phyloP scores from a whole-genome alignment of 2,329 filamentous ascomycete species.

The Xylaria sp. region DNA sequence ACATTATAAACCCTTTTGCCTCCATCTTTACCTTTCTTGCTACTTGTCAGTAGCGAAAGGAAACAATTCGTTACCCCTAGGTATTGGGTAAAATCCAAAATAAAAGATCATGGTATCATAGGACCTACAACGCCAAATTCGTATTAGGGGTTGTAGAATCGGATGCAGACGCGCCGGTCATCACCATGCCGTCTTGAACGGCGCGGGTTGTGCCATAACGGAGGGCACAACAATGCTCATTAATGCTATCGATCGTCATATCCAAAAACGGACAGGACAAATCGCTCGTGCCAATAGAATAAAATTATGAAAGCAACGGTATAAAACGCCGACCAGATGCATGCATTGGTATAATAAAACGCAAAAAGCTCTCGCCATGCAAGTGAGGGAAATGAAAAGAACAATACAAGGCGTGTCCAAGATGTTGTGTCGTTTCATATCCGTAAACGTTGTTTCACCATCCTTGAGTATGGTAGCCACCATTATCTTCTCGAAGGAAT shows the following conservation, averaged over 20 bases:
- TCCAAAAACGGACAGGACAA: constrained; percentile 36
- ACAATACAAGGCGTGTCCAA: constrained; percentile 45
- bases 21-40: constrained; percentile 18
- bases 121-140: constrained; percentile 47
- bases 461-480: constrained; percentile 85
- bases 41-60: constrained; percentile 41
- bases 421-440: constrained; percentile 24
- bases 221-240: constrained; percentile 33
- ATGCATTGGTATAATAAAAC: constrained; percentile 50
- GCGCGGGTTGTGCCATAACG: constrained; percentile 34
- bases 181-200: constrained; percentile 34
- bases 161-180: constrained; percentile 34
- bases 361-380: constrained; percentile 49
- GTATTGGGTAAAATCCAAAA: constrained; percentile 43
- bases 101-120: constrained; percentile 51
- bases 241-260: constrained; percentile 15
- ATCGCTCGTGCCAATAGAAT: constrained; percentile 43
- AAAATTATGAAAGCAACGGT: constrained; percentile 45
- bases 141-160: constrained; percentile 43
- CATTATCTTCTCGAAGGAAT: constrained; percentile 84
- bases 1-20: constrained; percentile 43
- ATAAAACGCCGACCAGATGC: constrained; percentile 49
- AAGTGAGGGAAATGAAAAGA: constrained; percentile 42
- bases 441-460: constrained; percentile 67
- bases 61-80: constrained; percentile 40